A percentile compares a stretch with the other conserved stretches of the same genome.
These are phyloP conservation scores for Thalassia testudinum DNA, from an alignment of 116 monocot species.

Conservation along the genomic window DNA sequence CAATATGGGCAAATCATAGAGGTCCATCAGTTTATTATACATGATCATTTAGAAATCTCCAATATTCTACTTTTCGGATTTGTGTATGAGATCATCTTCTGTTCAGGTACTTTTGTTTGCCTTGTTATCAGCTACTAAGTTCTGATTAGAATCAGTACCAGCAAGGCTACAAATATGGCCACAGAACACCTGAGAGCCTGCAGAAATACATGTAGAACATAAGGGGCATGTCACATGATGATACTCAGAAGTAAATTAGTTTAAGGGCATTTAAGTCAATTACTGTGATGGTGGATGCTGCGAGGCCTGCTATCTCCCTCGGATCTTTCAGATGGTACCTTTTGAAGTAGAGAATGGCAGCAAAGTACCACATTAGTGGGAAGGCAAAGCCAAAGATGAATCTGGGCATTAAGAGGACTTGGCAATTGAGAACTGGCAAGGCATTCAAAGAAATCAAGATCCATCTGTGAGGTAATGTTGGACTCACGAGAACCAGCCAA, in stretches of 20 bases:
- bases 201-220: neutral
- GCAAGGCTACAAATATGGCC: slow-evolving; percentile 1
- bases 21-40: too few species aligned
- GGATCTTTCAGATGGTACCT: slow-evolving; percentile 57
- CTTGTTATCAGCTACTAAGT: too few species aligned
- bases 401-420: slow-evolving; percentile 10
- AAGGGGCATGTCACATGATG: neutral
- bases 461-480: neutral
- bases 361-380: slow-evolving; percentile 64
- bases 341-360: slow-evolving; percentile 38
- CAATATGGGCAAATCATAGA: too few species aligned
- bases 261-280: neutral
- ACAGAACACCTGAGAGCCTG: slow-evolving; percentile 5
- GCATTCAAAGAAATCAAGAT: neutral
- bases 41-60: too few species aligned
- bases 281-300: slow-evolving; percentile 57
- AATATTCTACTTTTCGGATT: too few species aligned
- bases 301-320: slow-evolving; percentile 57
- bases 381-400: slow-evolving; percentile 52
- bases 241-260: neutral
- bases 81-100: too few species aligned
- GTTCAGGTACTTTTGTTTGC: too few species aligned
- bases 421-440: too few species aligned
- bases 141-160: neutral
- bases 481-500: slow-evolving; percentile 74